Percentiles rank a stretch among this genome's conserved stretches.
phyloP scores from a whole-genome alignment of 257 asterid species.

The Salvia rosmarinus region DNA sequence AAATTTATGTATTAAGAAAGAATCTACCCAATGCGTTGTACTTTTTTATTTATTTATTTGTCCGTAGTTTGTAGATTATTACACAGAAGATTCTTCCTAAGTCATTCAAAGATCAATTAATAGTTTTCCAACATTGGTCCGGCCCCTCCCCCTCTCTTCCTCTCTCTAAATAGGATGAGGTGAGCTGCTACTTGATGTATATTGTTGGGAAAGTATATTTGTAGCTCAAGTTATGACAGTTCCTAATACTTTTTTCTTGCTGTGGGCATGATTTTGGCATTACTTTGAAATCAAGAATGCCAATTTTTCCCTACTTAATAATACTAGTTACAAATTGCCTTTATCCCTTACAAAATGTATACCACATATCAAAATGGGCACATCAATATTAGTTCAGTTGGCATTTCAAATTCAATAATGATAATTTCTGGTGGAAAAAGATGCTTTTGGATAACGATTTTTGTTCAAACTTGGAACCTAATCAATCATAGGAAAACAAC shows the following conservation, averaged over 20 bases:
- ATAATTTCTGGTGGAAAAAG: constrained; percentile 32
- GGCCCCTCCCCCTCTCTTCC: neutral
- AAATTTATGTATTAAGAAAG: too few species aligned
- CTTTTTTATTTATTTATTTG: too few species aligned
- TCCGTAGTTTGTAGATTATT: too few species aligned
- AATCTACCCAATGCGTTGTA: too few species aligned
- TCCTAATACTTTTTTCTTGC: constrained; percentile 35
- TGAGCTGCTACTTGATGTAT: neutral
- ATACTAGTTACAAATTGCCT: constrained; percentile 3
- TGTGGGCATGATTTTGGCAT: constrained; percentile 37
- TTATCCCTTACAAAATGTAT: constrained; percentile 6
- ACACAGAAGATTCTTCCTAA: too few species aligned
- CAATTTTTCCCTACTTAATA: constrained; percentile 13
- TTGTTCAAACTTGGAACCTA: constrained; percentile 41
- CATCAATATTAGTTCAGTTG: constrained; percentile 21
- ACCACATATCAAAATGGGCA: constrained; percentile 11
- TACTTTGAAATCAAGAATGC: constrained; percentile 48
- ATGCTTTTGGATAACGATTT: constrained; percentile 29
- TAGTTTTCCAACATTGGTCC: neutral
- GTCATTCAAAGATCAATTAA: neutral
- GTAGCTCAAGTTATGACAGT: constrained; percentile 28
- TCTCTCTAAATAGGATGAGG: neutral
- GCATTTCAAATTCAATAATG: constrained; percentile 27
- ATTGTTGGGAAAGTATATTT: constrained; percentile 34
- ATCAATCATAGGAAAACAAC: constrained; percentile 39